Evolutionary conservation across 306 rosid genomes (phyloP).

Genomic region (Prunus persica): Prunus_persica_NCBIv2 NC_034011.1:26446001-26446500

Average conservation of each 20-base stretch:
- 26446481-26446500: slow-evolving; percentile 98
- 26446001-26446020: not conserved
- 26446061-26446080: not conserved
- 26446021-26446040: not conserved
- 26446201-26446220: not conserved
- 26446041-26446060: not conserved
- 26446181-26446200: slow-evolving; percentile 3
- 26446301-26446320: slow-evolving; percentile 9
- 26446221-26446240: slow-evolving; percentile 1
- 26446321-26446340: slow-evolving; percentile 95
- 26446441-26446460: slow-evolving; percentile 88
- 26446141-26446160: not conserved
- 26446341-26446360: slow-evolving; percentile 94
- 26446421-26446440: slow-evolving; percentile 96
- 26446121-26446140: not conserved
- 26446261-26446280: not conserved
- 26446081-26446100: not conserved
- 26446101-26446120: not conserved
- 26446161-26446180: slow-evolving; percentile 1
- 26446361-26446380: slow-evolving; percentile 97
- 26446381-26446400: slow-evolving; percentile 93
- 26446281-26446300: slow-evolving; percentile 7
- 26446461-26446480: slow-evolving; percentile 95
- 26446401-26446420: slow-evolving; percentile 97
- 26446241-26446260: slow-evolving; percentile 10